These are phyloP conservation scores for Talaromyces sp. DNA, from an alignment of 2,329 filamentous ascomycete genomes.

Conservation along the genomic window DNA sequence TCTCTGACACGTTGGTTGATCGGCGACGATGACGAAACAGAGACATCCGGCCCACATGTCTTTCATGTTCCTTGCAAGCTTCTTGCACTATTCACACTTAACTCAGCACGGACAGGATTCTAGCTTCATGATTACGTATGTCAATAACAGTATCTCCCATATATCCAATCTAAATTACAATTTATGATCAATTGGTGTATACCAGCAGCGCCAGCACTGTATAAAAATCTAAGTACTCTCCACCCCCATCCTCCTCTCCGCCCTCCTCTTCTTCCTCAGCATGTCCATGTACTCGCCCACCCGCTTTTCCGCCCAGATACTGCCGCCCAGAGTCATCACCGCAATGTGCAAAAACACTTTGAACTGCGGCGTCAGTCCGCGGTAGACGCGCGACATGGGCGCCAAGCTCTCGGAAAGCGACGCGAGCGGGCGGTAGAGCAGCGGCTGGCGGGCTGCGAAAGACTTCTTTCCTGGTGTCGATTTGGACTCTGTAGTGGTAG, in stretches of 20 bases:
- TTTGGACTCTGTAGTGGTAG: conserved; percentile 7
- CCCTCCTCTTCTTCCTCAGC: conserved; percentile 35
- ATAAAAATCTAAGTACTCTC: too few relatives aligned
- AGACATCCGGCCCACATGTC: not conserved
- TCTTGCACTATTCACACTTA: too few relatives aligned
- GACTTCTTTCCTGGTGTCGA: conserved; percentile 9
- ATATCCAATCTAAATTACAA: not conserved
- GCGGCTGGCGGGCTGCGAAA: conserved; percentile 22
- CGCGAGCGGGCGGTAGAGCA: conserved; percentile 38
- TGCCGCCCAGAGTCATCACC: conserved; percentile 43
- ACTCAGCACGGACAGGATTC: too few relatives aligned
- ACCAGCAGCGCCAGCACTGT: not conserved
- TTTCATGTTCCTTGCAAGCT: not conserved
- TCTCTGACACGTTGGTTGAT: not conserved
- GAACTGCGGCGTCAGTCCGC: conserved; percentile 43
- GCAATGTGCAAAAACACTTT: conserved; percentile 45
- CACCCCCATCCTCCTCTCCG: conserved; percentile 21
- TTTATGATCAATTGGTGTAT: not conserved
- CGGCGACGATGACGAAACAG: not conserved
- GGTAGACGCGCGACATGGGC: conserved; percentile 37
- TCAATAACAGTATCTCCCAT: too few relatives aligned
- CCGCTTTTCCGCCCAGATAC: conserved; percentile 43
- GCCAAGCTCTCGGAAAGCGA: conserved; percentile 45
- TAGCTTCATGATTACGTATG: not conserved
- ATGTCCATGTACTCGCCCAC: conserved; percentile 42